Percentiles rank a stretch among this genome's conserved stretches.
Evolutionary conservation across 805 yeast genomes (phyloP).

Genomic region (Candida golubevii): DNA sequence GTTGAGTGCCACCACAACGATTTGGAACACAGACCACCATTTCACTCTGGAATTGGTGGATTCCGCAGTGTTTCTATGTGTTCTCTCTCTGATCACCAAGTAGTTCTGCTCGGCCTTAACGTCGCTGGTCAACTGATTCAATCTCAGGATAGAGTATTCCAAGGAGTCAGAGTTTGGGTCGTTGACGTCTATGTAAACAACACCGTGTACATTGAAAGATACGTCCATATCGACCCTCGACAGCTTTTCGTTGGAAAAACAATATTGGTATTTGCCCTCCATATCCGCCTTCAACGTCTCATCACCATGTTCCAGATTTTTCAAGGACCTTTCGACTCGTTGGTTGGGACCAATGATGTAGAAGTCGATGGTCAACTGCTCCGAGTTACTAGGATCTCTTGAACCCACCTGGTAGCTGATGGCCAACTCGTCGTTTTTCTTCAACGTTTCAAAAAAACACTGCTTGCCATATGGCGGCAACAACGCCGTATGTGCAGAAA

Average conservation of each 20-base stretch:
- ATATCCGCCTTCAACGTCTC: conserved; percentile 59
- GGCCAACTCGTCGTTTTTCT: conserved; percentile 79
- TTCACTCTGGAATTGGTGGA: conserved; percentile 94
- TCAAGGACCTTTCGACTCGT: conserved; percentile 45
- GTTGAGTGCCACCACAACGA: conserved; percentile 78
- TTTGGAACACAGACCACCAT: conserved; percentile 96
- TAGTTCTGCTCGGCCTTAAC: conserved; percentile 91
- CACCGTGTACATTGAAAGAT: conserved; percentile 92
- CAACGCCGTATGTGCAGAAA: conserved; percentile 70
- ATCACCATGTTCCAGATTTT: conserved; percentile 76
- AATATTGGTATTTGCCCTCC: conserved; percentile 76
- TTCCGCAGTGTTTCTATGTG: conserved; percentile 98
- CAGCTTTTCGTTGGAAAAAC: conserved; percentile 85
- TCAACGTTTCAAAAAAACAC: conserved; percentile 83
- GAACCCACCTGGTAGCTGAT: conserved; percentile 92
- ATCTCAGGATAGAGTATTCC: conserved; percentile 76
- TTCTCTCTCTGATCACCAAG: conserved; percentile 92
- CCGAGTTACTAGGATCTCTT: conserved; percentile 67
- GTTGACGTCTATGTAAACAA: conserved; percentile 75
- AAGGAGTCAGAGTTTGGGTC: conserved; percentile 73
- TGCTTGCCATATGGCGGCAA: conserved; percentile 79
- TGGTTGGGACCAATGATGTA: conserved; percentile 40
- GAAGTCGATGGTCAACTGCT: conserved; percentile 67
- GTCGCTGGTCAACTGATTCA: conserved; percentile 73
- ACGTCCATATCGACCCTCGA: conserved; percentile 78